Percentiles rank a stretch among this genome's conserved stretches.
phyloP scores from a whole-genome alignment of 129 eudicot species.

The Erigeron canadensis region DNA sequence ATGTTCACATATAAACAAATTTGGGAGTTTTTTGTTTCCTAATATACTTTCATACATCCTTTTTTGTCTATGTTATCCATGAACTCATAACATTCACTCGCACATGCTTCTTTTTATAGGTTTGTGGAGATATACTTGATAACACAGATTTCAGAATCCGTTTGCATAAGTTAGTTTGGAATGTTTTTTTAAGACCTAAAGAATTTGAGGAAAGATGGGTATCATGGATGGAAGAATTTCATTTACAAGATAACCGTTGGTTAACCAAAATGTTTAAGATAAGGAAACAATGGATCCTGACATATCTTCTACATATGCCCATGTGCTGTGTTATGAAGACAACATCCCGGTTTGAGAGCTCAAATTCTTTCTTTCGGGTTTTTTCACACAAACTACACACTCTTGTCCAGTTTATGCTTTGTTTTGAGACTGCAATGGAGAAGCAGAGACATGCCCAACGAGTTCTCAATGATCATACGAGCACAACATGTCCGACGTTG shows the following conservation, averaged over 20 bases:
- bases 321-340: slow-evolving; percentile 10
- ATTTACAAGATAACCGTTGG: not conserved
- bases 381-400: not conserved
- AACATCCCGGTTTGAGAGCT: not conserved
- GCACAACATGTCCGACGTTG: not conserved
- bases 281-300: not conserved
- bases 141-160: not conserved
- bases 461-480: not conserved
- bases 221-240: not conserved
- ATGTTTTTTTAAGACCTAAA: not conserved
- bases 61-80: too few relatives aligned
- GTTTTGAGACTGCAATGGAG: not conserved
- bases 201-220: not conserved
- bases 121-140: not conserved
- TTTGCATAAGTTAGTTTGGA: slow-evolving; percentile 2
- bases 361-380: not conserved
- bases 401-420: not conserved
- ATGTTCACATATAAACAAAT: too few relatives aligned
- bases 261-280: not conserved
- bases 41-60: too few relatives aligned
- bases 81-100: too few relatives aligned
- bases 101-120: not conserved
- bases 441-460: not conserved
- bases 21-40: too few relatives aligned
- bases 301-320: not conserved